Evolutionary conservation across 208 protist species (phyloP), one percentile per base, ranked within the genome.

Genomic region (Trypanosomatidae sp.): DNA sequence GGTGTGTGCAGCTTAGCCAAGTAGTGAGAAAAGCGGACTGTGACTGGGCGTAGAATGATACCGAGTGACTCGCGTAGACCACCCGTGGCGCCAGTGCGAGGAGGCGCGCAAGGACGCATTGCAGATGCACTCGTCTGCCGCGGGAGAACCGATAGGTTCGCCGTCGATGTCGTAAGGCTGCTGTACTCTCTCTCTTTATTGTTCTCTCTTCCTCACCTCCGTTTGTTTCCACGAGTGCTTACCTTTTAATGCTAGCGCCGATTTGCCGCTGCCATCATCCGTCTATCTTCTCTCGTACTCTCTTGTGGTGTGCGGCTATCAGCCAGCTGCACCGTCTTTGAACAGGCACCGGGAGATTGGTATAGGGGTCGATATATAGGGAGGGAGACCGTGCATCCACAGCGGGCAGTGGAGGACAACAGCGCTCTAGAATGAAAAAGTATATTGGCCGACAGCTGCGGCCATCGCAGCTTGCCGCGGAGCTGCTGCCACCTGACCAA

Each of bases 391-490:
- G 58, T 50, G 62, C 15, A 17, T 33, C 41, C 15, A 22, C 13
- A 39, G 3, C 25, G 39, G 52, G 6, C 19, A 55, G 62, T 0
- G 50, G 8, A 4, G 22, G 46, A 68, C 19, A 52, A 44, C n/a
- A 68, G 47, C 13, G n/a, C 10, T 12, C 10, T 0, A n/a, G n/a
- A 33, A 52, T 69, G 66, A 95, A 91, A 60, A 84, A 84, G 59
- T 93, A 92, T 62, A 90, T 92, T 83, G 91, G 91, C 4, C 82
- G 86, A 1, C 88, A 92, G 58, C 69, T 95, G 49, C 75, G 88
- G 47, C 89, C 91, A 5, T 91, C 91, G 9, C 89, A 94, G 64
- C 77, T 94, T 2, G 91, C 89, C 0, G 77, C 80, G 25, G 86
- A 92, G 74, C 73, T 96, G 44, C 79, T 96, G 53, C 89, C 89